Base-by-base conservation (phyloP, 1,284 basidiomycete genomes). In the Lentinula novae-zelandiae region DNA sequence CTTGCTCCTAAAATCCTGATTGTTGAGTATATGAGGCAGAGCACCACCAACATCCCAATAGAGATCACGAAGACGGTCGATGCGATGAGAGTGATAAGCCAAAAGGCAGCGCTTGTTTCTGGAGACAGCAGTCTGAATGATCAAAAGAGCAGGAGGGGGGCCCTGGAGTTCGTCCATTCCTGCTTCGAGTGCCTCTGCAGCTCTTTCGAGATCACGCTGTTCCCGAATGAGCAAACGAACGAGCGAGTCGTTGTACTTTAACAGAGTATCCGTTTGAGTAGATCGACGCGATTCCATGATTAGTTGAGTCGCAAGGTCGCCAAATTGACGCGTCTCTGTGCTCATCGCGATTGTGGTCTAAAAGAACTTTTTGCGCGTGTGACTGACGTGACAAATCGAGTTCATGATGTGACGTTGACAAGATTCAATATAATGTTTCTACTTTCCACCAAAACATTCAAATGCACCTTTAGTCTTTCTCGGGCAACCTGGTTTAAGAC, bases 21-120 rank as follows among this genome's bases (percentile, higher is more conserved):
- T 84, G 48, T 86, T 84, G 46, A 98, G 83, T n/a, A 96, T 81
- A 63, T 93, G 89, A 0, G 92, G 89, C 1, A 97, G 76, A 1
- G 92, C 89, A n/a, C 93, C 95, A n/a, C 94, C 95, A 12, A 86
- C 84, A n/a, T 85, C 78, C 95, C 96, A 98, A 75, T 93, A 96
- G 75, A 92, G 82, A 68, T 91, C 87, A 66, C 88, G 84, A 59
- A 98, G 84, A 61, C 87, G 86, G 68, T 93, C 89, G 48, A 94
- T 75, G 36, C 96, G 85, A 71, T 93, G 90, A 34, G 84, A 77
- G 71, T 98, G 93, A 75, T 98, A 99, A 1, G 94, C 94, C 40
- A 98, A 84, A 6, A 98, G 81, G 71, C 93, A 95, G 13, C 96
- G 89, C 73, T 97, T 96, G 80, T 98, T 97, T 65, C 95, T 85